Evolutionary conservation across 768 basidiomycete species (phyloP), one percentile per base, ranked within the genome.

Genomic region (Lactarius quietus): DNA sequence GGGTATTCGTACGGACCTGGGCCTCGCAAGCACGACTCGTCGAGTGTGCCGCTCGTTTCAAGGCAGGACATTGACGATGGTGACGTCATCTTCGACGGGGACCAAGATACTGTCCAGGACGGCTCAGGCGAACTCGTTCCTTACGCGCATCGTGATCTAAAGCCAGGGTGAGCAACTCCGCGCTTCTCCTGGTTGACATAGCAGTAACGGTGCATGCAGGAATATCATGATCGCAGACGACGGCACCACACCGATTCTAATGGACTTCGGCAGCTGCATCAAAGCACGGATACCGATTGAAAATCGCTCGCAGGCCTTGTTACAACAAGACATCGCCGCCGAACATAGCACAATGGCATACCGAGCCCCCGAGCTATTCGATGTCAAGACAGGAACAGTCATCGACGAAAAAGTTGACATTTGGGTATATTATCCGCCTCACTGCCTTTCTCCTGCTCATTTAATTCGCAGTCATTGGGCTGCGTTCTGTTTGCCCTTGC

Each of bases 281-380:
- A 92, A 90, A 75, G 97, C 97, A 5, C 82, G 95, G 35, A 85
- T 98, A 64, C 81, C 79, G 29, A 83, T 98, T 64, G 85, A 90
- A 65, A 93, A 85, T 63, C 84, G 97, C 29, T 87, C 88, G 29
- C 89, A 94, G 74, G 97, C 97, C 0, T 76, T 99, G 54, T 72
- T 90, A 20, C 94, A 98, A 70, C 97, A 98, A 85, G 97, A 99
- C 74, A 86, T 96, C 68, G 97, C 97, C 3, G 94, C 93, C 20
- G 97, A 99, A 76, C 95, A 96, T 75, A 96, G 94, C 69, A 94
- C 95, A 15, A 98, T 99, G 97, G 92, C 97, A 0, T 99, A 96
- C 72, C 88, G 97, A 23, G 95, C 97, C 2, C 97, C 97, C 0
- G 97, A 99, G 73, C 80, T 99, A 26, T 99, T 98, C 73, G 97